Percentiles rank a stretch among this genome's conserved stretches.
phyloP scores from a whole-genome alignment of 2,329 filamentous ascomycete genomes.

The Phaeoacremonium minimum region DNA sequence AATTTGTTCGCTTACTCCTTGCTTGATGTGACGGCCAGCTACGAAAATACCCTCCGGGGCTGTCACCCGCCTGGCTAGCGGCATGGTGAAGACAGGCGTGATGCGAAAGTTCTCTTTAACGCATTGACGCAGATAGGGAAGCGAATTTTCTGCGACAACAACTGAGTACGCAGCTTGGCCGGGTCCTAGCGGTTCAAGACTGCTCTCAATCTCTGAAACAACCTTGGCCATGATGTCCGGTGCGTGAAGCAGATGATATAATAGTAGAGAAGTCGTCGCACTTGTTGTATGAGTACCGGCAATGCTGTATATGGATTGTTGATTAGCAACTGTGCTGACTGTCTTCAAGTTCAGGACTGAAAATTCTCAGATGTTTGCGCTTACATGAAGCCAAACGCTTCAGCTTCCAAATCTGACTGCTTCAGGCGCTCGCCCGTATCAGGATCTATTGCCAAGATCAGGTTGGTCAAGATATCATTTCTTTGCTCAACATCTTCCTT shows the following conservation, averaged over 20 bases:
- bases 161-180: constrained; percentile 16
- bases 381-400: constrained; percentile 31
- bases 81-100: constrained; percentile 27
- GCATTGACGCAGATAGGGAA: constrained; percentile 21
- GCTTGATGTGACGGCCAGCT: constrained; percentile 16
- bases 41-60: constrained; percentile 17
- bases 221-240: constrained; percentile 15
- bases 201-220: constrained; percentile 15
- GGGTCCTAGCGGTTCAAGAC: constrained; percentile 2
- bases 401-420: constrained; percentile 22
- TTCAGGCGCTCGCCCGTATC: constrained; percentile 25
- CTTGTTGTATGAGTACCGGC: constrained; percentile 26
- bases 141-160: constrained; percentile 12
- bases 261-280: constrained; percentile 20
- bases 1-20: constrained; percentile 17
- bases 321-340: too few species aligned
- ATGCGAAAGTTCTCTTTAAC: constrained; percentile 26
- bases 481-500: constrained; percentile 10
- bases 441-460: constrained; percentile 28
- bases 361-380: too few species aligned
- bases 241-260: constrained; percentile 24
- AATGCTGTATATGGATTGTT: constrained; percentile 13
- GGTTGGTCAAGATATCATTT: constrained; percentile 26
- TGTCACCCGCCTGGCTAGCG: constrained; percentile 20
- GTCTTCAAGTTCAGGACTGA: too few species aligned